These are phyloP conservation scores for Sphaerobolus stellatus DNA, from an alignment of 1,284 basidiomycete species.

Conservation along the genomic window DNA sequence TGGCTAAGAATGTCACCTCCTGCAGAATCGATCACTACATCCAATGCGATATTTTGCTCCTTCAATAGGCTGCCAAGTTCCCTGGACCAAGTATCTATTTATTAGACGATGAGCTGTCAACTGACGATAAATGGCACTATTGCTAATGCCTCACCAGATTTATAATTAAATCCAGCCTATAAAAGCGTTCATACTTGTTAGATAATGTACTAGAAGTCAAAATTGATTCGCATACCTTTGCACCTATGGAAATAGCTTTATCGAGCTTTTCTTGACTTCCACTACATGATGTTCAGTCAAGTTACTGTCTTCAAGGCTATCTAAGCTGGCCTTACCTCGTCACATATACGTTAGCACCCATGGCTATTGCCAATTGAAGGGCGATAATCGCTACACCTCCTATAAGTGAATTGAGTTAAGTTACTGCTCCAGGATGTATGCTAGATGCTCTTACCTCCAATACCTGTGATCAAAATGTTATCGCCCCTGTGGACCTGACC, in stretches of 20 bases:
- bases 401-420: constrained; percentile 1
- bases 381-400: constrained; percentile 80
- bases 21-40: constrained; percentile 78
- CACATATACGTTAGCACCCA: constrained; percentile 81
- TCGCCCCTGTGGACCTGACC: constrained; percentile 63
- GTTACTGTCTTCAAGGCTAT: background rate
- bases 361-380: constrained; percentile 74
- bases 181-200: too few relatives aligned
- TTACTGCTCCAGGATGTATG: too few relatives aligned
- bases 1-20: constrained; percentile 75
- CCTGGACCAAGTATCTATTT: background rate
- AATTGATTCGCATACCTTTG: constrained; percentile 46
- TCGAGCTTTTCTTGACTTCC: constrained; percentile 68
- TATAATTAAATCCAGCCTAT: constrained; percentile 65
- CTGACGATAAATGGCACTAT: background rate
- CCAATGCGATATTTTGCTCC: constrained; percentile 45
- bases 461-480: constrained; percentile 77
- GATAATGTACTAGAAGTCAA: background rate
- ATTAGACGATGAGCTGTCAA: too few relatives aligned
- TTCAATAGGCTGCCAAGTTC: constrained; percentile 40
- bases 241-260: constrained; percentile 69
- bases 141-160: constrained; percentile 46
- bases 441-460: constrained; percentile 42
- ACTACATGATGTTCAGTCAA: constrained; percentile 34
- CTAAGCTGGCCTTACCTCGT: constrained; percentile 36